Evolutionary conservation across 1,139 yeast species (phyloP).

Genomic region (Tardiomyces blankii): DNA sequence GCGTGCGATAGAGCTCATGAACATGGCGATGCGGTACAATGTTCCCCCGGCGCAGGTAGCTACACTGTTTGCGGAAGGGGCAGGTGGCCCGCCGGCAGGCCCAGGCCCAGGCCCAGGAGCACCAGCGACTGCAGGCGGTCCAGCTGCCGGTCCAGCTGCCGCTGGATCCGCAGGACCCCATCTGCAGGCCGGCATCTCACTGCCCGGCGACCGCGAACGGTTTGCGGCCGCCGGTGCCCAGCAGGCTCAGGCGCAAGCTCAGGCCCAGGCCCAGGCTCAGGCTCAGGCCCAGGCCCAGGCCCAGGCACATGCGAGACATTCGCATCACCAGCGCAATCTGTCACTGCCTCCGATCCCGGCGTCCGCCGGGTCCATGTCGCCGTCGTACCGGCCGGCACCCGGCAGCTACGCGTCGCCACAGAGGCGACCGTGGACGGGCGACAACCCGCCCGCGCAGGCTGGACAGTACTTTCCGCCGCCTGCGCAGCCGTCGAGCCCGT

Average conservation of each 20-base stretch:
- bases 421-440: neutral
- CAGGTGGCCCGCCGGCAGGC: conserved; percentile 1
- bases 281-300: neutral
- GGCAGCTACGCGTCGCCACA: neutral
- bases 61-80: conserved; percentile 32
- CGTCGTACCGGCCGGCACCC: neutral
- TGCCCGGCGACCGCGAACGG: neutral
- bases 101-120: neutral
- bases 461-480: neutral
- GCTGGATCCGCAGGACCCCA: neutral
- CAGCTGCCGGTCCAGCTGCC: neutral
- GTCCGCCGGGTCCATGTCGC: neutral
- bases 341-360: neutral
- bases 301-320: neutral
- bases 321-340: neutral
- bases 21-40: conserved; percentile 49
- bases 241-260: neutral
- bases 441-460: neutral
- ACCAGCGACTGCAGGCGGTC: neutral
- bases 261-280: neutral
- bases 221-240: neutral
- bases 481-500: neutral
- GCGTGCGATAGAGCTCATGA: conserved; percentile 49
- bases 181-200: neutral
- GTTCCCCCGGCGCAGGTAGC: conserved; percentile 66